Evolutionary conservation across 2,329 filamentous ascomycete genomes (phyloP).

Genomic region (Claviceps sp.): DNA sequence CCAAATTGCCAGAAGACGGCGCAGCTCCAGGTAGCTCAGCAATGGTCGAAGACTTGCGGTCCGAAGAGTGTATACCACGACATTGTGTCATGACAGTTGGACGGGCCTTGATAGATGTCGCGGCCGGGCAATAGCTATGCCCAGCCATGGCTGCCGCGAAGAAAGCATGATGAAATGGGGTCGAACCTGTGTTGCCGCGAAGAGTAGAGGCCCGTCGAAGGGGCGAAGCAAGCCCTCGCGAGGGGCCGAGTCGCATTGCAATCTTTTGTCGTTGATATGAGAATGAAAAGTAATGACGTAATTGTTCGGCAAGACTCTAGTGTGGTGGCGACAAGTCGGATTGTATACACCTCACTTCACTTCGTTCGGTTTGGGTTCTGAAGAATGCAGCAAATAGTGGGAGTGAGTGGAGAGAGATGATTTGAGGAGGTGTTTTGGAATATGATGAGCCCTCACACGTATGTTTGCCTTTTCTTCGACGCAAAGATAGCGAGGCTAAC

Average conservation of each 20-base stretch:
- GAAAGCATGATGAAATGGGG: neutral
- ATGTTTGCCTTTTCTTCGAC: neutral
- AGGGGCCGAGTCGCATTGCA: slow-evolving; percentile 13
- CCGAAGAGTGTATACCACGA: slow-evolving; percentile 23
- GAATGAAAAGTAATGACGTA: neutral
- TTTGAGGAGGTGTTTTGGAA: neutral
- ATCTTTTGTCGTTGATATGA: neutral
- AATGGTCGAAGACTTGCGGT: slow-evolving; percentile 22
- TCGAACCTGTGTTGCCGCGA: neutral
- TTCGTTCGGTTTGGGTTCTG: neutral
- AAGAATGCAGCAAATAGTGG: neutral
- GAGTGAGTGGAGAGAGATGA: neutral
- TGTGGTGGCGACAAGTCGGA: too few relatives aligned
- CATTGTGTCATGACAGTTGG: slow-evolving; percentile 3
- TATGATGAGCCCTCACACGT: neutral
- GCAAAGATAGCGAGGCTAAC: neutral
- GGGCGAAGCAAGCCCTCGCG: slow-evolving; percentile 11
- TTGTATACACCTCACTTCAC: too few relatives aligned
- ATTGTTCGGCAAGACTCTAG: too few relatives aligned
- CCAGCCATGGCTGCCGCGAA: slow-evolving; percentile 2
- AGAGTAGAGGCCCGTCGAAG: slow-evolving; percentile 3
- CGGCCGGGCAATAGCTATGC: neutral
- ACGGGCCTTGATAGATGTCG: neutral
- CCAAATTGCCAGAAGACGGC: slow-evolving; percentile 14
- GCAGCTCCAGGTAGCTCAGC: slow-evolving; percentile 19